Conservation (phyloP, 768 basidiomycete species). For the Rubroboletus pulcherrimus region DNA sequence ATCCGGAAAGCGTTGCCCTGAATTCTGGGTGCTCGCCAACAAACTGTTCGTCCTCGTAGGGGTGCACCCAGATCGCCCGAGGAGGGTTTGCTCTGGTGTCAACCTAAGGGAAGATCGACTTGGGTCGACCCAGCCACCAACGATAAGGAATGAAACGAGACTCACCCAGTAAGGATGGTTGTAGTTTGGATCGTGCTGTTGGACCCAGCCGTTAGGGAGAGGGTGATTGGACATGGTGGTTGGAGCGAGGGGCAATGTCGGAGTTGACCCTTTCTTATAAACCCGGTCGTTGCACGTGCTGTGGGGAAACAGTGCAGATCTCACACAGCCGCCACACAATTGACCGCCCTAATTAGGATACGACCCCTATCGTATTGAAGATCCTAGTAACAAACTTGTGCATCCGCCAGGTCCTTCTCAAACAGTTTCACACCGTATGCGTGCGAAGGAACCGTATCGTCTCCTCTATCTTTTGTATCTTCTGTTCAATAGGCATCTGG, state of each 20-base stretch:
- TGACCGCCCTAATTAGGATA: neutral
- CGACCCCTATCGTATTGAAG: neutral
- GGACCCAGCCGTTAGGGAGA: slow-evolving; percentile 57
- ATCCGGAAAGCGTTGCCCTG: slow-evolving; percentile 19
- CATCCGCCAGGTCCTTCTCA: neutral
- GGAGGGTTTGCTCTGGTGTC: slow-evolving; percentile 62
- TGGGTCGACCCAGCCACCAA: neutral
- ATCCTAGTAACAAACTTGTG: neutral
- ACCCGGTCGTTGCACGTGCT: slow-evolving; percentile 9
- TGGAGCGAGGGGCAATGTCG: neutral
- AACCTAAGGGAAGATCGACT: slow-evolving; percentile 39
- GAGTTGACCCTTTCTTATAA: neutral
- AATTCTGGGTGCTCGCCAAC: slow-evolving; percentile 52
- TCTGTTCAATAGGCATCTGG: slow-evolving; percentile 56
- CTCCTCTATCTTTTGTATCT: slow-evolving; percentile 49
- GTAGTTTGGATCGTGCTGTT: slow-evolving; percentile 41
- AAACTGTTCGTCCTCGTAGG: slow-evolving; percentile 65
- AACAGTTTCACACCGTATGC: slow-evolving; percentile 5
- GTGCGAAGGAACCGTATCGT: slow-evolving; percentile 39
- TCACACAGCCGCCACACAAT: slow-evolving; percentile 4
- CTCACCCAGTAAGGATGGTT: slow-evolving; percentile 50
- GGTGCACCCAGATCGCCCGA: slow-evolving; percentile 69
- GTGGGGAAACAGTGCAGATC: neutral
- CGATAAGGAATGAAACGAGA: neutral
- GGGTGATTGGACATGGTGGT: slow-evolving; percentile 29